Percentiles rank a stretch among this genome's conserved stretches.
Evolutionary conservation across 331 rosid species (phyloP).

Genomic region (Acacia pycnantha): DNA sequence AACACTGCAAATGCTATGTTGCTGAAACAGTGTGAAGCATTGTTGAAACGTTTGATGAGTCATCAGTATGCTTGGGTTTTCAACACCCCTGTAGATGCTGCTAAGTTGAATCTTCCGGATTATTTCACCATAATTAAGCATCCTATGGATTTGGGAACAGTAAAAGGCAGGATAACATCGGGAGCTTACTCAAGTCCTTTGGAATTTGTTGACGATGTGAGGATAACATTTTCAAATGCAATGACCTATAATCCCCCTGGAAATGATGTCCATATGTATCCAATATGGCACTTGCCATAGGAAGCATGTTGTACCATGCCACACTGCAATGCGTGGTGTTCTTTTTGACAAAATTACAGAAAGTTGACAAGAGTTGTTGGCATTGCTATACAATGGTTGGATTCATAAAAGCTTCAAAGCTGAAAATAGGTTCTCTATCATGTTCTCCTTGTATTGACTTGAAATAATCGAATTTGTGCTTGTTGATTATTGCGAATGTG

Average conservation of each 20-base stretch:
- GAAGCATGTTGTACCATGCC: no score
- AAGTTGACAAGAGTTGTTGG: no score
- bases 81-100: slow-evolving; percentile 73
- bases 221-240: slow-evolving; percentile 75
- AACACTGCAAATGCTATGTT: slow-evolving; percentile 45
- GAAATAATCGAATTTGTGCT: no score
- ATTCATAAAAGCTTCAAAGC: no score
- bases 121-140: slow-evolving; percentile 67
- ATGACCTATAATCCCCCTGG: slow-evolving; percentile 84
- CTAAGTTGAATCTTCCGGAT: slow-evolving; percentile 74
- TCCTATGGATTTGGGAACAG: slow-evolving; percentile 89
- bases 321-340: no score
- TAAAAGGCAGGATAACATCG: slow-evolving; percentile 53
- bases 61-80: slow-evolving; percentile 74
- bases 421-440: no score
- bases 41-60: slow-evolving; percentile 63
- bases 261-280: slow-evolving; percentile 59
- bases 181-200: slow-evolving; percentile 56
- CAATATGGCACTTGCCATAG: no score
- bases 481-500: no score
- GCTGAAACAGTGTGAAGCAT: slow-evolving; percentile 69
- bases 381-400: no score
- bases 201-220: slow-evolving; percentile 65
- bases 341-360: no score
- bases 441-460: no score